phyloP scores from a whole-genome alignment of 73 alveolate species.

The Paramecium primaurelia region DNA sequence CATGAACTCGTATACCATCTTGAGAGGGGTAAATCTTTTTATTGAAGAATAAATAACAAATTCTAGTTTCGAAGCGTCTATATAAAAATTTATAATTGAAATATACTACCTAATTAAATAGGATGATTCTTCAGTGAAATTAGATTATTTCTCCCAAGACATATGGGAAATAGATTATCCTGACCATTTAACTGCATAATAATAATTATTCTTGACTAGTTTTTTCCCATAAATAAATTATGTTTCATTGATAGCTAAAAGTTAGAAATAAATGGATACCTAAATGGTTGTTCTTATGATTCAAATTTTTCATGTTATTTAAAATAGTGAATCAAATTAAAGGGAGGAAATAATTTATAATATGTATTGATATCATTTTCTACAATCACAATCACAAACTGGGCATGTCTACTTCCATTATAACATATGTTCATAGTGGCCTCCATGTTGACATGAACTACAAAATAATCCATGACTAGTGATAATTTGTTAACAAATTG shows the following conservation, averaged over 20 bases:
- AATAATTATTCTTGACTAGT: neutral
- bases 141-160: neutral
- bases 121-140: neutral
- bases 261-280: neutral
- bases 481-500: neutral
- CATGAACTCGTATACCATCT: neutral
- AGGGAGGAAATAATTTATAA: neutral
- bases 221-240: neutral
- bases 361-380: neutral
- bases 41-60: neutral
- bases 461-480: neutral
- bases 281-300: neutral
- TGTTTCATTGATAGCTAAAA: neutral
- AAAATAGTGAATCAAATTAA: neutral
- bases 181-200: neutral
- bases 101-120: neutral
- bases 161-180: neutral
- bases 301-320: neutral
- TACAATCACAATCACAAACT: conserved; percentile 18
- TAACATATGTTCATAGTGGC: neutral
- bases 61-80: neutral
- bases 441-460: neutral
- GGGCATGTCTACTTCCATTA: neutral
- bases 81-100: neutral
- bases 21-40: neutral